Evolutionary conservation across 202 grass and related monocot species (phyloP).

Genomic region (Eragrostis tef): DNA sequence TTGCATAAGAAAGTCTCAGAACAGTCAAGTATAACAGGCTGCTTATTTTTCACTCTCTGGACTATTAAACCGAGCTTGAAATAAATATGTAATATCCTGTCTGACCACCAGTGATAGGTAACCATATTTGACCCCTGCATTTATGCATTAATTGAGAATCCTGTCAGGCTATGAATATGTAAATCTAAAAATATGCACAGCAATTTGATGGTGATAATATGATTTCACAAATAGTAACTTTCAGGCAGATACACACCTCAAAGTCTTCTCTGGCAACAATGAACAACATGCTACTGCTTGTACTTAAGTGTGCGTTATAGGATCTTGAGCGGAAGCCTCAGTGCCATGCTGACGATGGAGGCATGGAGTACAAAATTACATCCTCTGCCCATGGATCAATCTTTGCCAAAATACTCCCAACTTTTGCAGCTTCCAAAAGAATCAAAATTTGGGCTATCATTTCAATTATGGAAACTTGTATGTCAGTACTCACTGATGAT

Average conservation of each 20-base stretch:
- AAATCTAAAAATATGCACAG: not conserved
- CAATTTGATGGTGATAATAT: not conserved
- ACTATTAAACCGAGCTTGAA: slow-evolving; percentile 39
- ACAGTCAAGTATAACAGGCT: slow-evolving; percentile 17
- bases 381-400: slow-evolving; percentile 2
- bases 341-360: not conserved
- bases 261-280: not conserved
- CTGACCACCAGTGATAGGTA: slow-evolving; percentile 12
- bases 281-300: not conserved
- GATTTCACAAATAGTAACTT: not conserved
- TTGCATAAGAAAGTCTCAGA: slow-evolving; percentile 2
- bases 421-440: not conserved
- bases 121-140: slow-evolving; percentile 36
- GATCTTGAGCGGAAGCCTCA: not conserved
- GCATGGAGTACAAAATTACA: not conserved
- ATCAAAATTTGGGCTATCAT: not conserved
- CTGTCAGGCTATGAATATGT: not conserved
- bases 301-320: not conserved
- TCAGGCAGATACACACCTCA: not conserved
- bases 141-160: slow-evolving; percentile 23
- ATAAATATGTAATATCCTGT: slow-evolving; percentile 10
- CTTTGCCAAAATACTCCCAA: slow-evolving; percentile 15
- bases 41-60: not conserved
- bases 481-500: slow-evolving; percentile 22
- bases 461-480: slow-evolving; percentile 7